phyloP scores from a whole-genome alignment of 2,329 filamentous ascomycete species.

The Leptographium wingfieldii region DNA sequence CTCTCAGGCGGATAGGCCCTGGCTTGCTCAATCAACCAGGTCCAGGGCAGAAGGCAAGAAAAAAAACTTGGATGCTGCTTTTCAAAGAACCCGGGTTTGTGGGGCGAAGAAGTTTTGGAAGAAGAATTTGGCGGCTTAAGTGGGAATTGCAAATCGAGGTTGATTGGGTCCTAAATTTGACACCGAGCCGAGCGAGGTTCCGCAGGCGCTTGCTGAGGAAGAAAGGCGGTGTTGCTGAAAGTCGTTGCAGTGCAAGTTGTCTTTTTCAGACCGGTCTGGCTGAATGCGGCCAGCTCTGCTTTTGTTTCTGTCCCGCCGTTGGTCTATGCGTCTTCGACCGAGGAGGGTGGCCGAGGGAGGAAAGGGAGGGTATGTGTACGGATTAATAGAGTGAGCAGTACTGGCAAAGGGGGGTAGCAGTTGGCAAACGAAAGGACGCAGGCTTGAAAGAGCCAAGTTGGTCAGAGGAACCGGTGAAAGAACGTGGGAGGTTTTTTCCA shows the following conservation, averaged over 20 bases:
- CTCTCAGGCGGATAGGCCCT: not conserved
- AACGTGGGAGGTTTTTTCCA: not conserved
- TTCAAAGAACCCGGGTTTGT: slow-evolving; percentile 3
- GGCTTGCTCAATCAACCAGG: not conserved
- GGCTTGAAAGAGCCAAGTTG: not conserved
- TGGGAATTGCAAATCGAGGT: slow-evolving; percentile 14
- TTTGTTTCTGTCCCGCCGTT: not conserved
- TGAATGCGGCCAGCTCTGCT: not conserved
- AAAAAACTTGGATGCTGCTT: not conserved
- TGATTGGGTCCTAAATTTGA: slow-evolving; percentile 17
- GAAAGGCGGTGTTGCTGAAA: not conserved
- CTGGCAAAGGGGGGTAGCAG: too few relatives aligned
- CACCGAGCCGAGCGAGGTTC: slow-evolving; percentile 1
- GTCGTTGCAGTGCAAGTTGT: not conserved
- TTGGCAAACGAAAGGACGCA: too few relatives aligned
- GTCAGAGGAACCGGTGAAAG: not conserved
- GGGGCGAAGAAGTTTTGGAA: slow-evolving; percentile 8
- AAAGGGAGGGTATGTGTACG: too few relatives aligned
- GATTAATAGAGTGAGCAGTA: too few relatives aligned
- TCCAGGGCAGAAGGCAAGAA: not conserved
- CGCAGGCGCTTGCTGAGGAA: slow-evolving; percentile 11
- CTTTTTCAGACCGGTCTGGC: not conserved
- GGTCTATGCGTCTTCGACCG: not conserved
- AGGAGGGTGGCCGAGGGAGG: not conserved
- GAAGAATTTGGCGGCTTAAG: slow-evolving; percentile 1